Base-by-base conservation (phyloP, 2,329 filamentous ascomycete genomes). In the Fusarium sp. region DNA sequence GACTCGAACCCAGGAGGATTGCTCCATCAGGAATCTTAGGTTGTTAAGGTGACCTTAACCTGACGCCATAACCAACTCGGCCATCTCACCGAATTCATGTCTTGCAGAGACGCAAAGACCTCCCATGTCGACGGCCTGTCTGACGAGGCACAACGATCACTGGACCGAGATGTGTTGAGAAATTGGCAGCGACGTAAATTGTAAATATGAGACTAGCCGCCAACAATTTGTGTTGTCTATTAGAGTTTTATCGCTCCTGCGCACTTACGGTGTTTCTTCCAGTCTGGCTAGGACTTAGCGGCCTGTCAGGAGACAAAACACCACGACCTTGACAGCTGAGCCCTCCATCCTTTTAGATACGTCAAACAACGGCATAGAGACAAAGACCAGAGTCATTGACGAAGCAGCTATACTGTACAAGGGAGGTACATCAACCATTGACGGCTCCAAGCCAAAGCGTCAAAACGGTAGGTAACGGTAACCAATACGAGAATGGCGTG, bases 1-100 rank as follows among this genome's bases (percentile, higher is more conserved):
- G 52, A 56, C 52, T 56, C 52, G 52, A 56, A 56, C 52, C 52
- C 52, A 56, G 52, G 52, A 56, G 52, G 52, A 56, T 52, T 52
- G 47, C 47, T 52, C 47, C 47, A 52, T 30, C 47, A 52, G 47
- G 47, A 52, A 52, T 52, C 20, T 14, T 56, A 25, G 52, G 52
- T 35, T 56, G 52, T 35, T 56, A 56, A 56, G 52, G 52, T 56
- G 30, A 56, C 52, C 52, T 56, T 56, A 56, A 56, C 52, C 52
- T 56, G 52, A 22, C 52, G 52, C 52, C 52, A 56, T 56, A 56
- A 56, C 52, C 52, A 56, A 56, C 52, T 56, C 52, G 52, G 52
- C 52, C 52, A 56, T 56, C 52, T 56, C 52, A 56, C 52, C 52
- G 52, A 56, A 32, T 52, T 32, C 47, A 52, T 52, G 27, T 52